Base-by-base conservation (phyloP, 1,284 basidiomycete genomes). In the Apiotrichum gamsii region DNA sequence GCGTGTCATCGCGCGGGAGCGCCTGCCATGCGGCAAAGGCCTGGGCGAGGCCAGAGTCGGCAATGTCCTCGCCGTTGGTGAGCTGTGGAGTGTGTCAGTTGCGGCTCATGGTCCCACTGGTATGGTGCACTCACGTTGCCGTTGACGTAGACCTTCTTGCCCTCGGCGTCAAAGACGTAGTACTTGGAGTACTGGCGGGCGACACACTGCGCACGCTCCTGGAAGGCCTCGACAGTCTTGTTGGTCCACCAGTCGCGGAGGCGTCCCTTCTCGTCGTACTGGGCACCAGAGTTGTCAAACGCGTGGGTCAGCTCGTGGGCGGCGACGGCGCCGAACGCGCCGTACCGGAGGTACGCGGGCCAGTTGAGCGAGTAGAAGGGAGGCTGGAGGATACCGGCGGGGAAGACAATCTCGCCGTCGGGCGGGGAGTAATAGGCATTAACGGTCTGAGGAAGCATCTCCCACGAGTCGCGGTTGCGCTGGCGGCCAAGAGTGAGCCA, bases 221-320 rank as follows among this genome's bases (percentile, higher is more conserved):
- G 77, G 76, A 95, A 98, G 4, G 83, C 84, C 51, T 81, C 77
- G 59, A 84, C 87, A 0, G 94, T 97, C 41, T 77, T 30, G 51
- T 72, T 90, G 72, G 68, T 87, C 87, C 52, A 96, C 78, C 76
- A 90, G 82, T 68, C 87, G 79, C 61, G 83, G 64, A 77, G 72
- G 41, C 70, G 43, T 52, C 78, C 78, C 32, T 74, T 57, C 51
- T 76, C 72, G 60, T 80, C 76, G 59, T 76, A 80, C 52, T 77
- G 74, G 34, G 62, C 61, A 10, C 94, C 94, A 35, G 86, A 79
- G 48, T 90, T 91, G 72, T 96, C 93, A 58, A 96, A 95, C 1
- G 90, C 90, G 64, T 96, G 91, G 79, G 41, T 88, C 41, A 95
- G 75, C 68, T 95, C 91, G 65, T 95, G 91, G 0, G 88, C 80